Evolutionary conservation across 345 rosid species (phyloP), one percentile per base, ranked within the genome.

Genomic region (Kandelia obovata): DNA sequence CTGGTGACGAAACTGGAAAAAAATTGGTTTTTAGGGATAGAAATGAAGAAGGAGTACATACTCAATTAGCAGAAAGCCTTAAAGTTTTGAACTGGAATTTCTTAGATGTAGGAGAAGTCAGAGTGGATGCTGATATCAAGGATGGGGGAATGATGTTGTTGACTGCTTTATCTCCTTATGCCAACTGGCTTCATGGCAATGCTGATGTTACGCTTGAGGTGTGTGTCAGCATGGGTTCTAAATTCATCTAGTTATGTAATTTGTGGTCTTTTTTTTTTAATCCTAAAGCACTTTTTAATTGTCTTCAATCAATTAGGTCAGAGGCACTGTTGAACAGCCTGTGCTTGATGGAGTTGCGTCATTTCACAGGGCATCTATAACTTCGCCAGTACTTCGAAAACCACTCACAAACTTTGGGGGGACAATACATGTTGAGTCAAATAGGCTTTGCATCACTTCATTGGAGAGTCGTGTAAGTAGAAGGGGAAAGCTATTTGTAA

Each of bases 71-170:
- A 52, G 97, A 91, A 83, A 75, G 87, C 79, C 96, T 91, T 37
- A 88, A 88, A 83, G 96, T 90, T 72, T 81, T 89, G 67, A 85
- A 89, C 66, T 94, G 97, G 97, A 95, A 86, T 63, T 81, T 95
- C 73, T 81, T 95, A 71, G 96, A 95, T 80, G 96, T 77, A 8
- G 99, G 97, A 79, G 97, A 95, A 86, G 97, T 95, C 53, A 82
- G 97, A 79, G 72, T 91, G 65, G 96, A 95, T 80, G 96, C 96
- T 70, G 99, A 91, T 75, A 85, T 95, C 71, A 91, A 89, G 84
- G 99, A 95, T 84, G 97, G 97, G 43, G 99, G 97, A 68, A 95
- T 95, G 99, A 91, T 86, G 89, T 72, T 95, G 78, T 79, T 95
- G 72, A 89, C 97, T 53, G 96, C 96, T 77, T 80, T 95, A 69